Percentiles rank a stretch among this genome's conserved stretches.
These are phyloP conservation scores for Nemania sp. DNA, from an alignment of 2,329 filamentous ascomycete genomes.

Conservation along the genomic window DNA sequence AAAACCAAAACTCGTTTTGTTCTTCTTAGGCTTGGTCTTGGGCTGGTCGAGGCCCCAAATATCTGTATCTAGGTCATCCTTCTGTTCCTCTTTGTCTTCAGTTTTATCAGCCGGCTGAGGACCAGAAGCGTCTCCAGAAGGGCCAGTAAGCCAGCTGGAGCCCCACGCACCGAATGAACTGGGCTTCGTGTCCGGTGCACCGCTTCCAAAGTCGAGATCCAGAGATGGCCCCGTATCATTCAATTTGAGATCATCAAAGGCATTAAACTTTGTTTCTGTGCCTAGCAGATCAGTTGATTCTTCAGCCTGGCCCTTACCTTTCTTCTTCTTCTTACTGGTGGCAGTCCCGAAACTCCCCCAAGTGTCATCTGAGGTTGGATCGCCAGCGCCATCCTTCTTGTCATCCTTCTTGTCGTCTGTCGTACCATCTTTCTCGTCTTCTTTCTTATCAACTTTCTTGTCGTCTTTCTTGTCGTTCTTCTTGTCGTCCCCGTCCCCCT, in stretches of 20 bases:
- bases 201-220: conserved; percentile 58
- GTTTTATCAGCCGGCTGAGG: conserved; percentile 38
- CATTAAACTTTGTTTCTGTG: conserved; percentile 48
- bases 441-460: conserved; percentile 36
- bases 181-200: conserved; percentile 43
- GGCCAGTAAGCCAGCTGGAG: conserved; percentile 61
- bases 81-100: conserved; percentile 49
- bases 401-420: conserved; percentile 3
- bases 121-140: conserved; percentile 49
- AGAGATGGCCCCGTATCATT: conserved; percentile 63
- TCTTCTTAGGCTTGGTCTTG: conserved; percentile 55
- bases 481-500: conserved; percentile 42
- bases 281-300: conserved; percentile 40
- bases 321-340: conserved; percentile 57
- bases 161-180: conserved; percentile 63
- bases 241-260: conserved; percentile 73
- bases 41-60: conserved; percentile 53
- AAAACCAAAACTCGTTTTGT: conserved; percentile 53
- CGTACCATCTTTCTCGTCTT: conserved; percentile 35
- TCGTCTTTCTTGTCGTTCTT: conserved; percentile 7
- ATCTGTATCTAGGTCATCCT: conserved; percentile 49
- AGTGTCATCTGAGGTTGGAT: conserved; percentile 36
- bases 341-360: conserved; percentile 54
- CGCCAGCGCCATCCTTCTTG: conserved; percentile 45
- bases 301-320: conserved; percentile 52